Conservation (phyloP, 2,329 filamentous ascomycete species). For the Penicillium hesseltinei region DNA sequence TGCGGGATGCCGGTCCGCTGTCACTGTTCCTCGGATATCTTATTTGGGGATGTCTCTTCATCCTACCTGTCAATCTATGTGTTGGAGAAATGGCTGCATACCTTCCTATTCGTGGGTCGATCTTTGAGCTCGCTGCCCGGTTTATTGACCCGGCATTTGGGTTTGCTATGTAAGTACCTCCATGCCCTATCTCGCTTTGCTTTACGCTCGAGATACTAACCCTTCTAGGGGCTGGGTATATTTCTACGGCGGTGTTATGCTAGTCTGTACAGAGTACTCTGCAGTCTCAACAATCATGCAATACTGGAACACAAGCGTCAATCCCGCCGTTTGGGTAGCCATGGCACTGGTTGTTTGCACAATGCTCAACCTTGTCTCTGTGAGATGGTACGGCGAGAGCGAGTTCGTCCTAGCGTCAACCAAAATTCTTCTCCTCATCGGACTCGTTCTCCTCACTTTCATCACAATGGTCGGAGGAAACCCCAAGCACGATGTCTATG, state of each 20-base stretch:
- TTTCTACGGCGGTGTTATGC: constrained; percentile 46
- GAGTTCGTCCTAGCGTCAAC: constrained; percentile 71
- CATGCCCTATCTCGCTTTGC: background rate
- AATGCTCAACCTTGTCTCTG: constrained; percentile 65
- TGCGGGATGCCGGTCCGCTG: constrained; percentile 35
- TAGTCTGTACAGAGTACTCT: constrained; percentile 50
- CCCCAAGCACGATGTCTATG: constrained; percentile 65
- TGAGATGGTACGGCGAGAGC: constrained; percentile 69
- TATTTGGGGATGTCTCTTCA: constrained; percentile 34
- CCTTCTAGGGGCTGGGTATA: constrained; percentile 43
- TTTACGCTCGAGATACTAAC: background rate
- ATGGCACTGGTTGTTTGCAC: constrained; percentile 46
- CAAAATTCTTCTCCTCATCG: constrained; percentile 68
- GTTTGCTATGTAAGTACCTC: constrained; percentile 35
- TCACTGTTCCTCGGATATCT: constrained; percentile 39
- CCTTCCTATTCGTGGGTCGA: constrained; percentile 46
- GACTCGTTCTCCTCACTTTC: constrained; percentile 70
- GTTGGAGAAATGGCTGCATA: constrained; percentile 32
- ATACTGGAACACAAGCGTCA: constrained; percentile 46
- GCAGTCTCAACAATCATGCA: constrained; percentile 47
- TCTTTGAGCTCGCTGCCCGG: constrained; percentile 49
- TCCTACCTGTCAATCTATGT: constrained; percentile 33
- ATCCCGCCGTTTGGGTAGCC: constrained; percentile 44
- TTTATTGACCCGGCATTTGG: constrained; percentile 50
- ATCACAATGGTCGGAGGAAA: constrained; percentile 80